Base-by-base conservation (phyloP, 257 asterid species). In the Osmanthus fragrans region DNA sequence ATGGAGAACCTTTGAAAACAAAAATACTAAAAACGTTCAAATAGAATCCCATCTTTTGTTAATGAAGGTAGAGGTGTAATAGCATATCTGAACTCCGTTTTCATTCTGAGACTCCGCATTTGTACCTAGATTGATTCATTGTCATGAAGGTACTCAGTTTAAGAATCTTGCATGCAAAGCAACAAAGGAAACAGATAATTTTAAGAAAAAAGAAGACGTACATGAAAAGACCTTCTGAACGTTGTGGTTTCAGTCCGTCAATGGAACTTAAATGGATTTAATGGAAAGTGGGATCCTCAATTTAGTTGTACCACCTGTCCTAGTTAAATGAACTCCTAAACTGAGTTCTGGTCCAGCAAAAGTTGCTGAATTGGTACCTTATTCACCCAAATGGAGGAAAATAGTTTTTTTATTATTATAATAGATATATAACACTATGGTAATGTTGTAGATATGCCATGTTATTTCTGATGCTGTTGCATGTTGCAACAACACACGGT, bases 391-490 rank as follows among this genome's bases (percentile, higher is more conserved):
- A 75, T 6, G 9, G 74, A 40, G 30, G 4, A 33, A 15, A 66
- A 18, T 54, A 73, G 49, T 40, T 29, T 47, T 71, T 60, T 40
- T 29, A 71, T 13, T 54, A 23, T 73, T 10, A 19, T 63, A 37
- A 12, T 21, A 51, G 29, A 36, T 76, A 23, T 66, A 7, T 32
- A 21, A 49, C 42, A 21, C 69, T 63, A 29, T 23, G 49, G 19
- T 19, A 37, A 33, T 29, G 21, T 67, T 30, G n/a, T 54, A 25
- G 78, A 72, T 58, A 56, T 32, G 30, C 56, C 67, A 2, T 83
- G 27, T 72, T 75, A 33, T 11, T 21, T 32, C 40, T 79, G 47
- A 34, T 65, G 16, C 72, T 64, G 58, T 66, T 82, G 66, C 45
- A n/a, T 64, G 60, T 56, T 79, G 45, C 34, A n/a, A 49, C 36